Evolutionary conservation across 257 asterid species (phyloP).

Genomic region (Plectranthus barbatus): DNA sequence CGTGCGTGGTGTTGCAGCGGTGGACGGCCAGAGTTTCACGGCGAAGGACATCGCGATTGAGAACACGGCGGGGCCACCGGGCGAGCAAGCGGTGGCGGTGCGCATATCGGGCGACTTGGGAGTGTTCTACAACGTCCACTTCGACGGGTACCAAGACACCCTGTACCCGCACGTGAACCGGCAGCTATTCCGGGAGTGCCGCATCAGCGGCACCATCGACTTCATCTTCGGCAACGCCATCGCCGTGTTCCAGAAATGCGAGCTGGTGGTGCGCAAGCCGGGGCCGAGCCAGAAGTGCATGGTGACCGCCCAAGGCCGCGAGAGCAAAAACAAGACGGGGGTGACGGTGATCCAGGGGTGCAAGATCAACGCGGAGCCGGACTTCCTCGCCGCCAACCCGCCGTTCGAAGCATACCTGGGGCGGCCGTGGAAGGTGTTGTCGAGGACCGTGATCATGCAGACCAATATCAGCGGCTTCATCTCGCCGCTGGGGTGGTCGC

Average conservation of each 20-base stretch:
- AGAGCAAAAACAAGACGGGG: constrained; percentile 35
- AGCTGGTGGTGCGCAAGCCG: constrained; percentile 59
- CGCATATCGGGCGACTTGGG: constrained; percentile 56
- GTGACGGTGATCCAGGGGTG: constrained; percentile 43
- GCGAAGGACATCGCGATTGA: constrained; percentile 64
- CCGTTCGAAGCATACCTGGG: constrained; percentile 40
- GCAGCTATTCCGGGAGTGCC: constrained; percentile 58
- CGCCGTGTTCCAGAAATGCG: constrained; percentile 60
- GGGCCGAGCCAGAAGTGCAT: constrained; percentile 47
- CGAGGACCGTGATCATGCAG: constrained; percentile 61
- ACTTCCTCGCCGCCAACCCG: constrained; percentile 13
- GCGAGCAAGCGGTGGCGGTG: constrained; percentile 74
- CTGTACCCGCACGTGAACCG: constrained; percentile 63
- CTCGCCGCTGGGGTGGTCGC: constrained; percentile 58
- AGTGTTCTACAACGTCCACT: constrained; percentile 45
- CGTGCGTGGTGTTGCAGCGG: constrained; percentile 24
- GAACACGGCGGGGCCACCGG: constrained; percentile 60
- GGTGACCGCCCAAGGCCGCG: constrained; percentile 85
- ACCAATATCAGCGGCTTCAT: constrained; percentile 39
- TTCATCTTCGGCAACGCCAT: no score
- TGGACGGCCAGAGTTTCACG: constrained; percentile 43
- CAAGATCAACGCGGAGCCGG: constrained; percentile 35
- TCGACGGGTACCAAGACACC: constrained; percentile 68
- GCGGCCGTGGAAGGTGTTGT: constrained; percentile 71
- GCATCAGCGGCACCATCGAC: no score